These are phyloP conservation scores for Paraphaeosphaeria sporulosa DNA, from an alignment of 2,329 filamentous ascomycete species.

Conservation along the genomic window DNA sequence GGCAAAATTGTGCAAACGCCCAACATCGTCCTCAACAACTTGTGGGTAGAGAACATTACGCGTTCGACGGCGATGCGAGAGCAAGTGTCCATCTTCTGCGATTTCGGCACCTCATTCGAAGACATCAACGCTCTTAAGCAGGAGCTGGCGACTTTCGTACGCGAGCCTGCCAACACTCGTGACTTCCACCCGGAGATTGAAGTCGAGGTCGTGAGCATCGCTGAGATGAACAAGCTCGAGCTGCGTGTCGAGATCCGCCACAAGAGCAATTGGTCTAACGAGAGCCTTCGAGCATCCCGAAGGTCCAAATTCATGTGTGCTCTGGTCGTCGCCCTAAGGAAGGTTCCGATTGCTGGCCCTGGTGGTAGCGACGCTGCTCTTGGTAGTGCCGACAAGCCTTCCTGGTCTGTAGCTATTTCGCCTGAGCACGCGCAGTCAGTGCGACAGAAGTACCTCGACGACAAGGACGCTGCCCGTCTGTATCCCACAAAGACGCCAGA, in stretches of 20 bases:
- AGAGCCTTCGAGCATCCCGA: conserved; percentile 78
- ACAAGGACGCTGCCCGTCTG: conserved; percentile 71
- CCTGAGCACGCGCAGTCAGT: conserved; percentile 72
- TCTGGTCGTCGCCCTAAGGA: conserved; percentile 82
- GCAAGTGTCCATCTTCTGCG: conserved; percentile 78
- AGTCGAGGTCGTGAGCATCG: conserved; percentile 79
- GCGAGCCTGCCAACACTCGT: conserved; percentile 81
- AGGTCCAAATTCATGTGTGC: conserved; percentile 98
- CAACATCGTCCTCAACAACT: conserved; percentile 87
- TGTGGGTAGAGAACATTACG: conserved; percentile 96
- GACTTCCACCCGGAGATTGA: conserved; percentile 89
- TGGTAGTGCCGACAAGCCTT: conserved; percentile 72
- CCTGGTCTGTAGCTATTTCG: conserved; percentile 79
- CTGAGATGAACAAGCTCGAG: conserved; percentile 85
- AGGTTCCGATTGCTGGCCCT: conserved; percentile 83
- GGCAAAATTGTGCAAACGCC: conserved; percentile 84
- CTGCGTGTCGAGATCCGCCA: conserved; percentile 86
- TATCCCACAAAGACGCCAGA: conserved; percentile 59
- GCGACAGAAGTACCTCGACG: conserved; percentile 57
- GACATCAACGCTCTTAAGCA: conserved; percentile 84
- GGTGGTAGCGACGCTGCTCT: conserved; percentile 73
- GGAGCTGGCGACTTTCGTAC: conserved; percentile 87
- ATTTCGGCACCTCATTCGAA: conserved; percentile 86
- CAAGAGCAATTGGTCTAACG: conserved; percentile 74
- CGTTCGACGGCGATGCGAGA: conserved; percentile 93